Base-by-base conservation (phyloP, 345 rosid genomes). In the Erysimum cheiranthoides region DNA sequence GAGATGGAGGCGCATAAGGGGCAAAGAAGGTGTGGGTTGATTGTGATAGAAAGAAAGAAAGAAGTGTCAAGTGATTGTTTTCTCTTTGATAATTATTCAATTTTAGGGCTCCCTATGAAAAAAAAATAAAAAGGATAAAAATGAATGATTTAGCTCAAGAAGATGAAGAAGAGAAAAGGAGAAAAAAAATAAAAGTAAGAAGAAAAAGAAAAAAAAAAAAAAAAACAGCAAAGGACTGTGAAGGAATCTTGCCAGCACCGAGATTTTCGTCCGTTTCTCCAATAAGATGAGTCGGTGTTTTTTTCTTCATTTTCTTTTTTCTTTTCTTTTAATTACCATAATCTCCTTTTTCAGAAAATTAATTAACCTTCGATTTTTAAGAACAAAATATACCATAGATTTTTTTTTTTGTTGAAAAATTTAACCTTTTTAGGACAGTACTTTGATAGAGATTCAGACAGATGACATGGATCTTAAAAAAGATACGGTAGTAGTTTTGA, bases 181-280 rank as follows among this genome's bases (percentile, higher is more conserved):
- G n/a, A n/a, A n/a, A n/a, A n/a, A n/a, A n/a, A n/a, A n/a, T n/a
- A n/a, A n/a, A 66, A 16, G 51, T 16, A 25, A 50, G 13, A 47
- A 21, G 25, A 21, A 21, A 21, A 21, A 21, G 25, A 21, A 21
- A 45, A 13, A 27, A 34, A 17, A 49, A 58, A 11, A 38, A 45
- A 45, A 66, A 63, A 52, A 46, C 70, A 45, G 30, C 21, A 70
- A 71, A 74, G 73, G 77, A 79, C 74, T 75, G 80, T 16, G 73
- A 61, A 43, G 83, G 91, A 85, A 88, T 86, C 88, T 87, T 87
- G 95, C 78, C 98, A 87, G 90, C 93, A 73, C 75, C 86, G 89
- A 82, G 81, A 56, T 42, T 75, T 80, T 82, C 93, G 90, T 87
- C 86, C 75, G 79, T n/a, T 84, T 82, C 85, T 58, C 72, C 82